A percentile compares a stretch with the other conserved stretches of the same genome.
Evolutionary conservation across 352 stramenopile species (phyloP).

Genomic region (Globisporangium heterothallicum): DNA sequence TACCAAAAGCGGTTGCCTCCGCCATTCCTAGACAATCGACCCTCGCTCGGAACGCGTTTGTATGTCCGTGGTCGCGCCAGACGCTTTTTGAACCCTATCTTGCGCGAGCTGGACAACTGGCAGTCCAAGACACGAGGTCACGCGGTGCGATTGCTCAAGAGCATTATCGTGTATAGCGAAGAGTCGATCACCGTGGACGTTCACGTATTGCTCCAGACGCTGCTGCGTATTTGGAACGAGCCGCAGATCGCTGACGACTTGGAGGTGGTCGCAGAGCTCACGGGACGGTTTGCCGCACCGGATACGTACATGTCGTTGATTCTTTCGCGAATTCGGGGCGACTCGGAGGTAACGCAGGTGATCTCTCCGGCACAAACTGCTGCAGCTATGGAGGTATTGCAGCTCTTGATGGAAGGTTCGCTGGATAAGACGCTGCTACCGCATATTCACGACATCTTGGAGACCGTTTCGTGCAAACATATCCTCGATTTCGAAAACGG

Average conservation of each 20-base stretch:
- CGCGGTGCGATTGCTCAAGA: constrained; percentile 85
- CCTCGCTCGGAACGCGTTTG: constrained; percentile 86
- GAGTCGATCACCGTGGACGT: constrained; percentile 91
- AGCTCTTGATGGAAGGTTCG: constrained; percentile 45
- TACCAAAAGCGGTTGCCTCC: constrained; percentile 70
- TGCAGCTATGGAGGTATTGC: constrained; percentile 42
- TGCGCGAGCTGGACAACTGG: constrained; percentile 92
- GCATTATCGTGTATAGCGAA: constrained; percentile 91
- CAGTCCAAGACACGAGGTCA: constrained; percentile 72
- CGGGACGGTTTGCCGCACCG: constrained; percentile 53
- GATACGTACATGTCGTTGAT: constrained; percentile 67
- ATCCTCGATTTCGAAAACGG: constrained; percentile 45
- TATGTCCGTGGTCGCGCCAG: constrained; percentile 88
- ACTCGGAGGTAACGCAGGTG: constrained; percentile 26
- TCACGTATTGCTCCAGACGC: constrained; percentile 62
- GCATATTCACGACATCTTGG: constrained; percentile 50
- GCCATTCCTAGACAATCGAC: constrained; percentile 70
- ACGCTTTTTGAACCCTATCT: constrained; percentile 85
- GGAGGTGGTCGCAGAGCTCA: constrained; percentile 42
- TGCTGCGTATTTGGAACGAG: constrained; percentile 53
- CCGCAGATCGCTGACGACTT: constrained; percentile 19
- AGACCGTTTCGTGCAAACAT: constrained; percentile 27
- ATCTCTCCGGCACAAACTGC: constrained; percentile 20
- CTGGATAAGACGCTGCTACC: constrained; percentile 51
- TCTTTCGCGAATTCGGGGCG: constrained; percentile 49